Conservation (phyloP, 2,329 filamentous ascomycete species). For the Alternaria brassicae region DNA sequence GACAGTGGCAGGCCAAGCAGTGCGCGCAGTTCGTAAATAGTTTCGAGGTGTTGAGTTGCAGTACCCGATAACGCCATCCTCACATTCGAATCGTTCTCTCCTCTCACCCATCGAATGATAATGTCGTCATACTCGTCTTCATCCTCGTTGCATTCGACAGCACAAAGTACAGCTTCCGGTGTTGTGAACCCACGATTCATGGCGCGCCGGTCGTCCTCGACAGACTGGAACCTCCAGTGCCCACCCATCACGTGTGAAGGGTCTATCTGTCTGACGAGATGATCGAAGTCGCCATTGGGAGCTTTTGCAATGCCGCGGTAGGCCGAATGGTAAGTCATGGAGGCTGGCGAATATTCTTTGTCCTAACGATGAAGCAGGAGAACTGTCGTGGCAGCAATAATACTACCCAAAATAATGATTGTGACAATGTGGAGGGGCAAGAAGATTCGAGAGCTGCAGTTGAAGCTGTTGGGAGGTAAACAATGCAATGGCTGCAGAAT, state of each 20-base stretch:
- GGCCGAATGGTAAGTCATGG: slow-evolving; percentile 16
- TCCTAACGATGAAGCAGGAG: background rate
- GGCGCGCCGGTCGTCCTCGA: slow-evolving; percentile 25
- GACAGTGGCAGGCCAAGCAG: slow-evolving; percentile 20
- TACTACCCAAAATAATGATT: too few species aligned
- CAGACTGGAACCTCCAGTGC: slow-evolving; percentile 25
- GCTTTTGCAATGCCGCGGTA: slow-evolving; percentile 9
- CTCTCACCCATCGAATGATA: slow-evolving; percentile 25
- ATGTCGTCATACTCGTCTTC: slow-evolving; percentile 22
- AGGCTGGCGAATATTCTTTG: background rate
- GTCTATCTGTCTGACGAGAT: slow-evolving; percentile 11
- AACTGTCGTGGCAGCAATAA: background rate
- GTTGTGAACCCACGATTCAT: slow-evolving; percentile 13
- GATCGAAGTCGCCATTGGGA: slow-evolving; percentile 16
- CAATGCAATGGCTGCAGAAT: background rate
- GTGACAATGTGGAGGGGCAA: too few species aligned
- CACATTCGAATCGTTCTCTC: slow-evolving; percentile 8
- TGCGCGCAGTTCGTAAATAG: slow-evolving; percentile 20
- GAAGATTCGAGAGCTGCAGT: background rate
- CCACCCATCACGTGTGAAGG: slow-evolving; percentile 11
- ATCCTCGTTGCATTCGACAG: slow-evolving; percentile 16
- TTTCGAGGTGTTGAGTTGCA: slow-evolving; percentile 17
- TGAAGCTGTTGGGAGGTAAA: too few species aligned
- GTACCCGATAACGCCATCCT: slow-evolving; percentile 11
- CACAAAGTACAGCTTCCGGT: slow-evolving; percentile 25